Conservation (phyloP, 805 yeast genomes). For the Metschnikowia kunwiensis region DNA sequence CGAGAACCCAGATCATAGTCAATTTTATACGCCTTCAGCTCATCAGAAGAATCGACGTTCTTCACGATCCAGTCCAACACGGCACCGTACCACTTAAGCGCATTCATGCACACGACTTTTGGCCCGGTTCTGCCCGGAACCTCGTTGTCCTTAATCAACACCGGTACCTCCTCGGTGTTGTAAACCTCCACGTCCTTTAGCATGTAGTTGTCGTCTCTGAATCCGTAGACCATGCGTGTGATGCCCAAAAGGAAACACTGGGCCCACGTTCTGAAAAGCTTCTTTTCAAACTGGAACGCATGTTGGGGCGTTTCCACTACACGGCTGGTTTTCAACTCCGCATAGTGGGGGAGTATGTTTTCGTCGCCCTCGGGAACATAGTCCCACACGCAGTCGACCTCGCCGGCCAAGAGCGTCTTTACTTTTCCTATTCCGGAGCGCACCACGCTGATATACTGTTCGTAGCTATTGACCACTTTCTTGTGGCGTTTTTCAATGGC, state of each 20-base stretch:
- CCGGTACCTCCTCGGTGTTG: conserved; percentile 75
- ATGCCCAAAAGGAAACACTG: conserved; percentile 89
- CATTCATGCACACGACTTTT: conserved; percentile 69
- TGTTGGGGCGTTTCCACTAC: conserved; percentile 54
- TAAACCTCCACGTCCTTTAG: conserved; percentile 70
- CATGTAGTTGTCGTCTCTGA: conserved; percentile 69
- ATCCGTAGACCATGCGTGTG: conserved; percentile 78
- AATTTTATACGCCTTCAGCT: conserved; percentile 50
- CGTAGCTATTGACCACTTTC: conserved; percentile 61
- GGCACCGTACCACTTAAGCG: conserved; percentile 84
- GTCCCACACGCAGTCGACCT: conserved; percentile 88
- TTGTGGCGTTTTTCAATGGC: conserved; percentile 65
- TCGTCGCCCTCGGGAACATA: conserved; percentile 52
- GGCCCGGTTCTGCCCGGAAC: conserved; percentile 30
- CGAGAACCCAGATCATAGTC: conserved; percentile 56
- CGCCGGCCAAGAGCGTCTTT: conserved; percentile 75
- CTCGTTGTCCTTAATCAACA: conserved; percentile 54
- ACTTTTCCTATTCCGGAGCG: conserved; percentile 78
- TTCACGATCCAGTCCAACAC: conserved; percentile 72
- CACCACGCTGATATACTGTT: conserved; percentile 79
- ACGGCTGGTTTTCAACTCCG: conserved; percentile 75
- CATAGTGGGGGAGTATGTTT: conserved; percentile 69
- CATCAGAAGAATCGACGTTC: conserved; percentile 46
- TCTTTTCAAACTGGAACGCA: conserved; percentile 66
- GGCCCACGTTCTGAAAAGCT: conserved; percentile 83